Percentiles rank a stretch among this genome's conserved stretches.
These are phyloP conservation scores for Trichoderma arundinaceum DNA, from an alignment of 2,329 filamentous ascomycete species.

Conservation along the genomic window DNA sequence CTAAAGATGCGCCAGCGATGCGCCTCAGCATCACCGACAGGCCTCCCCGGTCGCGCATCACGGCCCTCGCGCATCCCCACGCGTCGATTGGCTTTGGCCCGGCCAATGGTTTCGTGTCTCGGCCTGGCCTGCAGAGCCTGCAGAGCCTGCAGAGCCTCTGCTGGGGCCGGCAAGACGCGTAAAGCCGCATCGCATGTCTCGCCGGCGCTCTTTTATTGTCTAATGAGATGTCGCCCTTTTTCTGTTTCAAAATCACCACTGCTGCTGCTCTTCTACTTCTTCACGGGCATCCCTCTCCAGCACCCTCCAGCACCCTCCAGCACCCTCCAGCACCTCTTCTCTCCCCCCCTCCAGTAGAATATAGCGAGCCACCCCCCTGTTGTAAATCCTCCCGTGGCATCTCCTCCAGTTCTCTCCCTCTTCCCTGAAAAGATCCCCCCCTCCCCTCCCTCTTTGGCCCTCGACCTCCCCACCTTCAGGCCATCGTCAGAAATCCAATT, in stretches of 20 bases:
- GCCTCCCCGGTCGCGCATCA: constrained; percentile 20
- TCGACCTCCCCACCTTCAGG: not conserved
- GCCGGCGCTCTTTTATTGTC: constrained; percentile 10
- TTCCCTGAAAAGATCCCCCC: not conserved
- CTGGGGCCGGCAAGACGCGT: too few relatives aligned
- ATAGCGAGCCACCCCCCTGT: too few relatives aligned
- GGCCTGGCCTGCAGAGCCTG: not conserved
- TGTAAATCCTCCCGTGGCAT: not conserved
- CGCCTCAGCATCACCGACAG: constrained; percentile 3
- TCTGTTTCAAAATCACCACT: too few relatives aligned
- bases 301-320: too few relatives aligned
- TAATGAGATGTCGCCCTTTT: too few relatives aligned
- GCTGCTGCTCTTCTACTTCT: not conserved
- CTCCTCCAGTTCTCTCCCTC: not conserved
- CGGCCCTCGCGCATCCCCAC: constrained; percentile 27
- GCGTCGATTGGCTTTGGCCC: constrained; percentile 19
- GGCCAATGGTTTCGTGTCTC: constrained; percentile 17
- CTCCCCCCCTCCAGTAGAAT: too few relatives aligned
- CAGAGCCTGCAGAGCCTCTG: too few relatives aligned
- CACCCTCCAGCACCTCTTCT: too few relatives aligned
- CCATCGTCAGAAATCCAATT: not conserved
- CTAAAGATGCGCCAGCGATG: too few relatives aligned
- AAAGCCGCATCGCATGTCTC: constrained; percentile 11
- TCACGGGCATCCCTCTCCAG: not conserved
- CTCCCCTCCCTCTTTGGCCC: not conserved